phyloP scores from a whole-genome alignment of 257 asterid genomes.

The Solanum raphanifolium region DNA sequence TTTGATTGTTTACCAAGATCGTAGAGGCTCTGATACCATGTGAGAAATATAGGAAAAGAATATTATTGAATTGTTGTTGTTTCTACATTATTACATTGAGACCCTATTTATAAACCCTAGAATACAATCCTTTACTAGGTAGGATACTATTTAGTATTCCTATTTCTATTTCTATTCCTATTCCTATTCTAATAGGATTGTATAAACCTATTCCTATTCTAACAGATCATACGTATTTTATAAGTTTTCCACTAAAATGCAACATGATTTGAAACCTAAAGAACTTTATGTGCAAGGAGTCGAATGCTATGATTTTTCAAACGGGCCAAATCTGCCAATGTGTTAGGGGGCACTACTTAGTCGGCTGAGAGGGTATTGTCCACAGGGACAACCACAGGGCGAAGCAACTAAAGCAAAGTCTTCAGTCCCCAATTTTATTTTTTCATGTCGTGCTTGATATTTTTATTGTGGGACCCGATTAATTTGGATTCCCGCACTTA shows the following conservation, averaged over 20 bases:
- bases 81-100: too few relatives aligned
- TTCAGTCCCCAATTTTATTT: not conserved
- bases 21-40: too few relatives aligned
- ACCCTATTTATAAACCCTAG: too few relatives aligned
- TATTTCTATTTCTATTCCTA: too few relatives aligned
- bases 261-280: not conserved
- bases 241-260: not conserved
- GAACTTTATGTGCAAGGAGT: not conserved
- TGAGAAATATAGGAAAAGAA: too few relatives aligned
- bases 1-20: too few relatives aligned
- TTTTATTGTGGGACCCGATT: not conserved
- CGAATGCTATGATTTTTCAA: not conserved
- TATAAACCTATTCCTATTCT: too few relatives aligned
- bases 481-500: not conserved
- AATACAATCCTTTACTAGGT: too few relatives aligned
- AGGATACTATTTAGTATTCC: too few relatives aligned
- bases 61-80: too few relatives aligned
- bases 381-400: not conserved
- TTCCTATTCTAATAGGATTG: too few relatives aligned
- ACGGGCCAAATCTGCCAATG: not conserved
- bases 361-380: not conserved
- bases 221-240: too few relatives aligned
- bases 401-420: not conserved
- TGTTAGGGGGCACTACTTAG: not conserved
- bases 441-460: not conserved